Evolutionary conservation across 768 basidiomycete genomes (phyloP), one percentile per base, ranked within the genome.

Genomic region (Auriculariales sp.): DNA sequence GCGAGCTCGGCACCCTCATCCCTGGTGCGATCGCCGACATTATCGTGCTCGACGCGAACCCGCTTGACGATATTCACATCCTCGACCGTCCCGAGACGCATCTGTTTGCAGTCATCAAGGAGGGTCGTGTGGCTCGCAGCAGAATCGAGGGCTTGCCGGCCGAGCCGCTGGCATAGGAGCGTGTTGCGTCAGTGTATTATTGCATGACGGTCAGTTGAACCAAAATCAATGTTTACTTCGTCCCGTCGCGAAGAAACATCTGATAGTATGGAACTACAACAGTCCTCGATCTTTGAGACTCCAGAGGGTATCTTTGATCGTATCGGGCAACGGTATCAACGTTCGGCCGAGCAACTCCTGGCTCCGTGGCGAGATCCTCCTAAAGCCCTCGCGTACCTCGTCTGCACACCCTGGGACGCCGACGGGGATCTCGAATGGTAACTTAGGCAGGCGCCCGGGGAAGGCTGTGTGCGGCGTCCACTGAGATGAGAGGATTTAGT

Each of bases 1-100:
- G 61, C 36, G 56, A 62, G 47, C 56, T 73, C 2, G 71, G 71
- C 1, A 55, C 55, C 2, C 56, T 73, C 45, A 47, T 57, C 0
- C 54, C 56, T 1, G 70, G 68, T 4, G 64, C 65, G 3, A 62
- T 64, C 47, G 71, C 68, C 0, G 71, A 73, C 54, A 46, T 73
- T 6, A 54, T 73, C 25, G 50, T 73, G 12, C 58, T 73, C 49
- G 55, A 66, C 36, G 56, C 53, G 15, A 70, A 71, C 56, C 71
- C 71, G 0, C 55, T 73, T 46, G 61, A 67, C 17, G 70, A 73
- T 48, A 59, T 71, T 27, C 67, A 60, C 0, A 56, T 72, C 9
- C 57, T 73, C 0, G 69, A 71, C 54, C 55, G 67, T 3, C 68
- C 70, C 4, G 69, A 71, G 51, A 54, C 62, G 28, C 59, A 68